Evolutionary conservation across 352 stramenopile species (phyloP).

Genomic region (Globisporangium perplexum): DNA sequence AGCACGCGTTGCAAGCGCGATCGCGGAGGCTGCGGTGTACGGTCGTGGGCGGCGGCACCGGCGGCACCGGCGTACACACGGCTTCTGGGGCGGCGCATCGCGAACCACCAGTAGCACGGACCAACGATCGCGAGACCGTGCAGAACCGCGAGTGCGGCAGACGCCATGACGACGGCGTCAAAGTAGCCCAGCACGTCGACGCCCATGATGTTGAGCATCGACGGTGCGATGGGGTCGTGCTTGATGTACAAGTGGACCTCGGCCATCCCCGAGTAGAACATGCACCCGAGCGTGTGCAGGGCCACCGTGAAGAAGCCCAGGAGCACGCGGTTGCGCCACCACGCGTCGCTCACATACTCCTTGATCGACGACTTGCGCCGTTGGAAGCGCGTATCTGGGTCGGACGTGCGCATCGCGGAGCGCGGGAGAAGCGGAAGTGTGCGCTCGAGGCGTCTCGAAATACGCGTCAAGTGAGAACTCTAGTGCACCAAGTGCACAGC

Average conservation of each 20-base stretch:
- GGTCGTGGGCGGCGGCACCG: too few species aligned
- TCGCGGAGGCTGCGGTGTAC: too few species aligned
- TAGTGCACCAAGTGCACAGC: too few species aligned
- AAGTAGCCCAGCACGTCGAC: slow-evolving; percentile 1
- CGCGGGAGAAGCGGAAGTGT: too few species aligned
- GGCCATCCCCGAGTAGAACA: not conserved
- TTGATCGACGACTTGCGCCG: not conserved
- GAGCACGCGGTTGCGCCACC: slow-evolving; percentile 1
- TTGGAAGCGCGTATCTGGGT: too few species aligned
- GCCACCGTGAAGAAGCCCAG: not conserved
- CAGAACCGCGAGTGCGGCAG: not conserved
- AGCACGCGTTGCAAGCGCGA: not conserved
- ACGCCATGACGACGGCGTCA: not conserved
- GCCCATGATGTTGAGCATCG: not conserved
- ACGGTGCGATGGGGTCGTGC: not conserved
- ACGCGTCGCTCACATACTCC: not conserved
- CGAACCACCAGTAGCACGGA: slow-evolving; percentile 6
- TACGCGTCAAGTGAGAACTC: too few species aligned
- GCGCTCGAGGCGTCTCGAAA: too few species aligned
- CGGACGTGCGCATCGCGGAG: too few species aligned
- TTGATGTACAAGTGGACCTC: slow-evolving; percentile 3
- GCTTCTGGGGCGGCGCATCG: not conserved
- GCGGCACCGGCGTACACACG: not conserved
- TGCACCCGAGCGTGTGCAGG: slow-evolving; percentile 1
- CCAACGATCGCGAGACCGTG: not conserved